These are phyloP conservation scores for Anacardium occidentale DNA, from an alignment of 345 rosid species.

Conservation along the genomic window DNA sequence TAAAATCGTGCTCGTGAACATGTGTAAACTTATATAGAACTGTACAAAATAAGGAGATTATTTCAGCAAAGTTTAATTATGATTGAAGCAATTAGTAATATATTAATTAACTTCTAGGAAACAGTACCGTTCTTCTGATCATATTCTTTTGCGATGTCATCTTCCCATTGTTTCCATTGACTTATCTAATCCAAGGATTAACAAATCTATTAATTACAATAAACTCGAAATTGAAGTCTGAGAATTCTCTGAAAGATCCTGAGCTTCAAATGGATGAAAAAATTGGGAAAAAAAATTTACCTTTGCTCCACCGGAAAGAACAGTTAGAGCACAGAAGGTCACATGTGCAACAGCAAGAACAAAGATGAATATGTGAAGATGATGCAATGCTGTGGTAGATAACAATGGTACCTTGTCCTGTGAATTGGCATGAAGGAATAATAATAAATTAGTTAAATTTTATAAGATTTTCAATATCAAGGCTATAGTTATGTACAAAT, in stretches of 20 bases:
- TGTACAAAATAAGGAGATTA: conserved; percentile 19
- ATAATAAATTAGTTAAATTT: too few species aligned
- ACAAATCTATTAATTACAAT: neutral
- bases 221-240: neutral
- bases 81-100: neutral
- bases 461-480: too few species aligned
- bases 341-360: conserved; percentile 72
- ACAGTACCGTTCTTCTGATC: conserved; percentile 34
- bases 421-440: neutral
- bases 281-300: conserved; percentile 24
- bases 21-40: conserved; percentile 41
- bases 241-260: too few species aligned
- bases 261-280: neutral
- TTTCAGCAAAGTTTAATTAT: too few species aligned
- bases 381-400: conserved; percentile 62
- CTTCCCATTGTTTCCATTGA: conserved; percentile 68
- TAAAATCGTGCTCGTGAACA: conserved; percentile 64
- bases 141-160: conserved; percentile 20
- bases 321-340: conserved; percentile 64
- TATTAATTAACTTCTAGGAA: neutral
- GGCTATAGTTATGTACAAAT: too few species aligned
- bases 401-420: conserved; percentile 69
- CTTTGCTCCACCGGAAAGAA: conserved; percentile 69
- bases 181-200: conserved; percentile 35
- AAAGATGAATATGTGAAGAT: conserved; percentile 84